Evolutionary conservation across 1,139 yeast genomes (phyloP), one percentile per base, ranked within the genome.

Genomic region (Candida sp.): DNA sequence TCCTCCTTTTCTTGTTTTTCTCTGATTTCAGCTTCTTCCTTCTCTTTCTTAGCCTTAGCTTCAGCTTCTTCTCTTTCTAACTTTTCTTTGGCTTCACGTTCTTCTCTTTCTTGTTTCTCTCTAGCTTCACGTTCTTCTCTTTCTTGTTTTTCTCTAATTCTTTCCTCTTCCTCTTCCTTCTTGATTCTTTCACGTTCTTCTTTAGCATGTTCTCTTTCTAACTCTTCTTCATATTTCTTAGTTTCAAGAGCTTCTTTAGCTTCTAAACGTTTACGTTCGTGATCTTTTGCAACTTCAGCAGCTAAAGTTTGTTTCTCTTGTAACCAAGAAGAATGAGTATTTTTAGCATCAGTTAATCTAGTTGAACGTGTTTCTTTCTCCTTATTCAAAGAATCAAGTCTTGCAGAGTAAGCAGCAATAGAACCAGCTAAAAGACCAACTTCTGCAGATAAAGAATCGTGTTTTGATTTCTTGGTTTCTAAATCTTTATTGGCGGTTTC

Each of bases 221-320:
- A 64, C 52, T 77, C 81, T 46, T 71, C 79, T 52, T 74, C 68
- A 32, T 70, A 55, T 52, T 64, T 68, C 49, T 67, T 64, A 43
- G 76, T 72, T 50, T 74, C 81, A 44, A 73, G 78, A 36, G 71
- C 79, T 51, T 74, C 69, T 38, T 67, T 66, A 34, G 78, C 81
- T 52, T 72, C 76, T 21, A 69, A 57, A 51, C 81, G 68, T 52
- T 70, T 65, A 45, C 73, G 66, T 52, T 77, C 79, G 44, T 65
- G 70, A 38, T 73, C 79, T 45, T 65, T 57, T 12, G 75, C 73
- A 41, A 63, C 54, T 41, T 63, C 55, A 46, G 63, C 67, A n/a
- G 80, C 73, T 42, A 69, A 51, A 1, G 56, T 57, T 45, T 69
- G 60, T 58, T 69, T 68, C 49, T 79, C 81, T 5, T 54, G 52